phyloP scores from a whole-genome alignment of 306 rosid species.

The Phaseolus lunatus region DNA sequence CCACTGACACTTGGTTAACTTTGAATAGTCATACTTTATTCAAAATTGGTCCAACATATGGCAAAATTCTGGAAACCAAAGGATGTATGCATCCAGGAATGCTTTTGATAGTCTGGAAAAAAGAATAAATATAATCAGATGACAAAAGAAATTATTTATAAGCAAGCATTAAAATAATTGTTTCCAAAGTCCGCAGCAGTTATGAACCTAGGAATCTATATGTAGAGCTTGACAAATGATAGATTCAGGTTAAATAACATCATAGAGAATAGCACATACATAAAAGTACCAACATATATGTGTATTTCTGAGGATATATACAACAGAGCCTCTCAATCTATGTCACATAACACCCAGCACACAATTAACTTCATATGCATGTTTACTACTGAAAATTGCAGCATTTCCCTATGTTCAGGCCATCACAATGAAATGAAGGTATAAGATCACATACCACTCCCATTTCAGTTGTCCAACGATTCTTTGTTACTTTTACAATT shows the following conservation, averaged over 20 bases:
- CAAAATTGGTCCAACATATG: slow-evolving; percentile 76
- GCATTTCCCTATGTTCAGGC: not conserved
- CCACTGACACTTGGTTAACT: slow-evolving; percentile 27
- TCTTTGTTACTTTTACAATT: too few species aligned
- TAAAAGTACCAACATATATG: not conserved
- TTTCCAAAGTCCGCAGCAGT: not conserved
- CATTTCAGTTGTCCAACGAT: not conserved
- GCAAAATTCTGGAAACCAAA: slow-evolving; percentile 79
- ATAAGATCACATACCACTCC: not conserved
- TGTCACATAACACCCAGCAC: not conserved
- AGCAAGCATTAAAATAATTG: not conserved
- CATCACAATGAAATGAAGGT: not conserved
- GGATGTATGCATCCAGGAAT: slow-evolving; percentile 85
- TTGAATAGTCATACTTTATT: slow-evolving; percentile 60
- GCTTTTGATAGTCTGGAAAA: slow-evolving; percentile 74
- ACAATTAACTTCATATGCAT: not conserved
- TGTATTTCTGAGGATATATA: not conserved
- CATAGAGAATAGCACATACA: not conserved
- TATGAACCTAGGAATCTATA: slow-evolving; percentile 30
- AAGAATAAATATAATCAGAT: slow-evolving; percentile 31
- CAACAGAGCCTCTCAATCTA: not conserved
- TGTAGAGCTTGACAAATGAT: slow-evolving; percentile 23
- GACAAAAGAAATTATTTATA: slow-evolving; percentile 37
- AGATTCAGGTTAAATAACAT: slow-evolving; percentile 7
- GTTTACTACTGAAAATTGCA: not conserved